These are phyloP conservation scores for Hymenotorrendiella dingleyae DNA, from an alignment of 2,329 filamentous ascomycete genomes.

Conservation along the genomic window DNA sequence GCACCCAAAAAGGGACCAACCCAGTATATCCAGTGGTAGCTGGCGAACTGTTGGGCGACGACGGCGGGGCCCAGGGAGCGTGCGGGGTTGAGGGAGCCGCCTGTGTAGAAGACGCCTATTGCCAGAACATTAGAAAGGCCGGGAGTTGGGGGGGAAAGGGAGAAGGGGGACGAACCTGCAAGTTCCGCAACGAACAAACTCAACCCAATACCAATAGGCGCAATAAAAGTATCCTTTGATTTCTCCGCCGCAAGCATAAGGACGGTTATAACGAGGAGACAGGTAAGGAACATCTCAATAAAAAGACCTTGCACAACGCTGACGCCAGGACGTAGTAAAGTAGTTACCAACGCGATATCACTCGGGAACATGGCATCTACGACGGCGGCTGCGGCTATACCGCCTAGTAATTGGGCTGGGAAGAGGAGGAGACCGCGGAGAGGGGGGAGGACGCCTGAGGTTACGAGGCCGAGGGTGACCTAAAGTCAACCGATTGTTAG, in stretches of 20 bases:
- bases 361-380: conserved; percentile 38
- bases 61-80: conserved; percentile 41
- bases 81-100: conserved; percentile 42
- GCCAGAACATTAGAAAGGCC: background rate
- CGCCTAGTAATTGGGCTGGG: conserved; percentile 27
- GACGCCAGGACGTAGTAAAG: conserved; percentile 34
- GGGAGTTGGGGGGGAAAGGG: background rate
- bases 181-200: conserved; percentile 54
- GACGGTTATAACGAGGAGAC: conserved; percentile 40
- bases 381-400: conserved; percentile 33
- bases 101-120: conserved; percentile 40
- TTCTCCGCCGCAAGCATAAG: conserved; percentile 60
- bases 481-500: too few relatives aligned
- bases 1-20: conserved; percentile 44
- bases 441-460: conserved; percentile 28
- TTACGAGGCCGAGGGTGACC: conserved; percentile 32
- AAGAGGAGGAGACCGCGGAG: conserved; percentile 27
- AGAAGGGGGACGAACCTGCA: conserved; percentile 10
- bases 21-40: conserved; percentile 44
- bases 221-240: conserved; percentile 65
- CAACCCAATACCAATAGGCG: conserved; percentile 66
- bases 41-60: conserved; percentile 34
- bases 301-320: conserved; percentile 38
- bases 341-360: conserved; percentile 34
- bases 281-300: conserved; percentile 42